A percentile compares a stretch with the other conserved stretches of the same genome.
Evolutionary conservation across 2,329 filamentous ascomycete genomes (phyloP).

Genomic region (Diaporthe capsici): DNA sequence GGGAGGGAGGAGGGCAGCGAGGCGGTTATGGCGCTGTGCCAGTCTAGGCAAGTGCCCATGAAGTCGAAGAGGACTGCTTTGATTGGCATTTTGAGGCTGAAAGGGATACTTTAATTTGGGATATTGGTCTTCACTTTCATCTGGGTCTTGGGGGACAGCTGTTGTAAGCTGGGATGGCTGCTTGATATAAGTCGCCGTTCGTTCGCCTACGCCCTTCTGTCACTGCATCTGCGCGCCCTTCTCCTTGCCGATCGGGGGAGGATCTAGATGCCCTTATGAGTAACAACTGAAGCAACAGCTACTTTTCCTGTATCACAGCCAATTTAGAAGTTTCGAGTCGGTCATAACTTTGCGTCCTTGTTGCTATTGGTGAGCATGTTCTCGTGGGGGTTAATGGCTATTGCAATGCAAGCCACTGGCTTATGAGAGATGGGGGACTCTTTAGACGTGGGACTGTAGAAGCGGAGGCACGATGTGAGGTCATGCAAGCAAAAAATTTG

Average conservation of each 20-base stretch:
- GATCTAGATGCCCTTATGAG: too few species aligned
- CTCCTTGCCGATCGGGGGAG: not conserved
- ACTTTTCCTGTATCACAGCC: not conserved
- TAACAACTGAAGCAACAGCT: rapidly evolving
- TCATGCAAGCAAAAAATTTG: not conserved
- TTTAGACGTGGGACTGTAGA: not conserved
- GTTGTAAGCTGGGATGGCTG: not conserved
- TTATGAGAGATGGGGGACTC: not conserved
- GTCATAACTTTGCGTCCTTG: not conserved
- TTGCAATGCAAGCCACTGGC: not conserved
- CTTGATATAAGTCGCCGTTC: not conserved
- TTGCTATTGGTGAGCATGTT: not conserved
- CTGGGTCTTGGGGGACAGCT: too few species aligned
- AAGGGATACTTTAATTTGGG: too few species aligned
- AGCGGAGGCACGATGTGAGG: not conserved
- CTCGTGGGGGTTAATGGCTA: not conserved
- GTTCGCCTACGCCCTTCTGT: not conserved
- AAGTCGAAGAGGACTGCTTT: constrained; percentile 70
- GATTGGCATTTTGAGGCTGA: constrained; percentile 41
- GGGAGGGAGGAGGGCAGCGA: constrained; percentile 54
- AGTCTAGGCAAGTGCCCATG: constrained; percentile 71
- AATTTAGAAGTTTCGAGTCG: not conserved
- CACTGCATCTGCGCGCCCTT: not conserved
- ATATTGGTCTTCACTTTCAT: too few species aligned
- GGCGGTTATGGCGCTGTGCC: constrained; percentile 59